Base-by-base conservation (phyloP, 371 early-diverging fungal genomes). In the Apophysomyces elegans region DNA sequence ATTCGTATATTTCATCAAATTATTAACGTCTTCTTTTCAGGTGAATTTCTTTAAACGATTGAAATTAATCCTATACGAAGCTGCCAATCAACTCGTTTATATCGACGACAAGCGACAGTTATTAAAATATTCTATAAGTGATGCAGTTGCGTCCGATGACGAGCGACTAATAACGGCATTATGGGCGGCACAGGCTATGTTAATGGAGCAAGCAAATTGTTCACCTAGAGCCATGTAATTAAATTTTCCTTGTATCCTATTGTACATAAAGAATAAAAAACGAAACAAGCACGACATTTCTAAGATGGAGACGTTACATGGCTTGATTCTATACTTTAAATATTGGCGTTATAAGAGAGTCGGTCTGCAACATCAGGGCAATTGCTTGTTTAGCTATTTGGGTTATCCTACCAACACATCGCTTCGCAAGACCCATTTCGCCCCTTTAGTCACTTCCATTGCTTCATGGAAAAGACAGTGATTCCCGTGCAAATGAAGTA, bases 401-500 rank as follows among this genome's bases (percentile, higher is more conserved):
- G 21, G 7, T 26, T 59, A 70, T 14, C 66, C 63, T 14, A 79
- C 70, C 12, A 79, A 11, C 11, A 93, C 81, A 76, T 93, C 93
- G 36, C 90, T 90, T 14, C 93, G 74, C 37, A 93, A 56, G 0
- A 93, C 86, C 72, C 89, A 93, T 71, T 93, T 93, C 61, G 68
- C 75, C 6, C 93, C 91, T 36, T 79, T 75, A 14, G 69, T 74
- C 0, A 93, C 89, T 57, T 83, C 83, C 66, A 81, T 75, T 0
- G 85, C 91, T 66, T 93, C 93, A 70, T 93, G 93, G 61, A 91
- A 75, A 56, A 93, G 70, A 64, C 93, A 93, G 58, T 87, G 79
- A 6, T 85, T 83, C 1, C 93, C 93, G 65, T 93, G 93, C 56
- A 84, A 82, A 78, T 93, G 93, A 14, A 93, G 79, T 61, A 93